These are phyloP conservation scores for Cokeromyces recurvatus DNA, from an alignment of 371 early-diverging fungal genomes.

Conservation along the genomic window DNA sequence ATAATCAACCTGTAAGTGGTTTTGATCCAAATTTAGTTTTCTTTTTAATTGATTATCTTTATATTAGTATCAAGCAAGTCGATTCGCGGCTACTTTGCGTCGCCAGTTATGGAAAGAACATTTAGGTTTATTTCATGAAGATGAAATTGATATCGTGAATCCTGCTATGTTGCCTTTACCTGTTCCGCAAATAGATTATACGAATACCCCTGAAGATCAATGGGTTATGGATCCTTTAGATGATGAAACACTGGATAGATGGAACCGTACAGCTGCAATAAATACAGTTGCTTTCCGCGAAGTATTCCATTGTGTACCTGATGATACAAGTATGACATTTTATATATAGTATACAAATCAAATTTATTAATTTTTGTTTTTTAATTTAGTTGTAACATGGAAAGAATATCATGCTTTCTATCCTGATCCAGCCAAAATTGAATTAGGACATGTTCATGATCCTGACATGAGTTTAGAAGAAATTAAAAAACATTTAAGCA, in stretches of 20 bases:
- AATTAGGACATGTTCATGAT: constrained; percentile 36
- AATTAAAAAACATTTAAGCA: constrained; percentile 36
- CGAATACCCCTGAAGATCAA: constrained; percentile 32
- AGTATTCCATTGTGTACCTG: constrained; percentile 75
- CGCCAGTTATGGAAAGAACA: constrained; percentile 83
- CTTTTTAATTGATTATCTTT: no score
- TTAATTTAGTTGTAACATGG: no score
- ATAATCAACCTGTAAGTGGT: constrained; percentile 57
- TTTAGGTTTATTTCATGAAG: constrained; percentile 61
- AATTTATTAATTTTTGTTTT: no score
- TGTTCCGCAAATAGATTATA: constrained; percentile 30
- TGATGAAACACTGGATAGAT: constrained; percentile 44
- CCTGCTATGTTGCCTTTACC: constrained; percentile 48
- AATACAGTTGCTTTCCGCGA: constrained; percentile 65
- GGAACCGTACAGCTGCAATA: constrained; percentile 50
- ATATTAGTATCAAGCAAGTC: constrained; percentile 50
- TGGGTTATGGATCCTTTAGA: constrained; percentile 60
- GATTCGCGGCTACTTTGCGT: constrained; percentile 72
- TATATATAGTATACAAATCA: no score
- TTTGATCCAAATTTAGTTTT: no score
- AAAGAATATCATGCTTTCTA: constrained; percentile 62
- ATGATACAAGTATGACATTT: constrained; percentile 58
- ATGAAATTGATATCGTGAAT: constrained; percentile 41
- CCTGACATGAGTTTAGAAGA: constrained; percentile 30
- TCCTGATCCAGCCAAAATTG: constrained; percentile 30